Percentiles rank a stretch among this genome's conserved stretches.
These are phyloP conservation scores for Acer saccharum DNA, from an alignment of 345 rosid genomes.

Conservation along the genomic window DNA sequence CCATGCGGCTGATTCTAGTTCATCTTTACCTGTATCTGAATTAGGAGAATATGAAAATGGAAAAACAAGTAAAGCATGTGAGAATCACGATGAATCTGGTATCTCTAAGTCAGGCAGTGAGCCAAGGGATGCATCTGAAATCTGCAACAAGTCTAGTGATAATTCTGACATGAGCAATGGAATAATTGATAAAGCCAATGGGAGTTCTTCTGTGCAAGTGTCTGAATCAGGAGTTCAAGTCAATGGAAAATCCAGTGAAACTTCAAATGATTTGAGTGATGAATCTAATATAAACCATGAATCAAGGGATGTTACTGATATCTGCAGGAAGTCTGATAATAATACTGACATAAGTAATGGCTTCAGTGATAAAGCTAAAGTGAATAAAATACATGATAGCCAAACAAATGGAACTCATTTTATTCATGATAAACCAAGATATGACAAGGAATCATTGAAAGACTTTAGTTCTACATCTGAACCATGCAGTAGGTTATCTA, in stretches of 20 bases:
- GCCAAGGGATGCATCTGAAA: slow-evolving; percentile 25
- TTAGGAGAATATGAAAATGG: slow-evolving; percentile 30
- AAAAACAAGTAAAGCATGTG: slow-evolving; percentile 31
- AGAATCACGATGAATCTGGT: slow-evolving; percentile 29
- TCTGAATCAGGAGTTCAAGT: slow-evolving; percentile 39
- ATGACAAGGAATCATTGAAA: slow-evolving; percentile 40
- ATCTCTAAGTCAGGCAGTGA: slow-evolving; percentile 22
- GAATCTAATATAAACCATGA: slow-evolving; percentile 26
- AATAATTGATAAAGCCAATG: slow-evolving; percentile 23
- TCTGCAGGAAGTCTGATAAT: slow-evolving; percentile 31
- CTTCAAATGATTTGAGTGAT: slow-evolving; percentile 28
- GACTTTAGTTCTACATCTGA: slow-evolving; percentile 37
- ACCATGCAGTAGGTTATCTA: slow-evolving; percentile 39
- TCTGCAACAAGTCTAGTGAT: slow-evolving; percentile 15
- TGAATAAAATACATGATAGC: slow-evolving; percentile 35
- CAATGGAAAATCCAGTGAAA: slow-evolving; percentile 43
- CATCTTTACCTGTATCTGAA: slow-evolving; percentile 23
- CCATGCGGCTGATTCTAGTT: slow-evolving; percentile 29
- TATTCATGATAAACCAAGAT: slow-evolving; percentile 31
- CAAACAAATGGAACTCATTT: slow-evolving; percentile 41
- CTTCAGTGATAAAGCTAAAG: slow-evolving; percentile 37
- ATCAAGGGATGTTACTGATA: slow-evolving; percentile 43
- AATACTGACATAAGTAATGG: slow-evolving; percentile 33
- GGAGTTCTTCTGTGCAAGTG: slow-evolving; percentile 29
- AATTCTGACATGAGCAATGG: slow-evolving; percentile 21